Percentiles rank a stretch among this genome's conserved stretches.
Conservation (phyloP, 495 filamentous ascomycete species). For the Glarea lozoyensis region DNA sequence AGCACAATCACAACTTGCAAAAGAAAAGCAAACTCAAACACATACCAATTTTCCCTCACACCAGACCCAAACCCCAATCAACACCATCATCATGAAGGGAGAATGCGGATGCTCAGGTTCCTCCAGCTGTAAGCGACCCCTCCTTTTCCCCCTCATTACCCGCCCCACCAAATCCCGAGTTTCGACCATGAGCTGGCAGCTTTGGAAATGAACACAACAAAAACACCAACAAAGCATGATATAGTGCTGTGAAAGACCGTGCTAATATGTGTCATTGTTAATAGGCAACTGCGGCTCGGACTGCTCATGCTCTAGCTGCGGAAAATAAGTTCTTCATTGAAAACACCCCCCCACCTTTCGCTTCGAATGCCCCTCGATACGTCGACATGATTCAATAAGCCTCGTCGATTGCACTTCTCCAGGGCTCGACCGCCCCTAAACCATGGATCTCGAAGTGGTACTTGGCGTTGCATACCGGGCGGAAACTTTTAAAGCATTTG, state of each 20-base stretch:
- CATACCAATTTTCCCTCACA: not conserved
- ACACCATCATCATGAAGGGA: slow-evolving; percentile 12
- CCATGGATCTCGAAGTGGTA: too few species aligned
- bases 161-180: not conserved
- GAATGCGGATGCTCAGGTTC: slow-evolving; percentile 12
- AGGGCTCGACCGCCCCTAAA: too few species aligned
- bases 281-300: slow-evolving; percentile 12
- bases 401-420: too few species aligned
- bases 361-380: too few species aligned
- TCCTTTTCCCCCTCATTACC: not conserved
- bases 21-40: not conserved
- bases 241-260: not conserved
- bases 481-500: too few species aligned
- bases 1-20: not conserved
- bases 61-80: slow-evolving; percentile 1
- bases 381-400: too few species aligned
- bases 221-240: not conserved
- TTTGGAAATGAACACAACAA: not conserved
- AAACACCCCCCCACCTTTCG: too few species aligned
- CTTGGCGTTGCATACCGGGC: too few species aligned
- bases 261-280: not conserved
- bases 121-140: slow-evolving; percentile 9
- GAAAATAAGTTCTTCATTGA: slow-evolving; percentile 3
- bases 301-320: slow-evolving; percentile 11
- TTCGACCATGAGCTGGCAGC: too few species aligned